Evolutionary conservation across 345 rosid species (phyloP), one percentile per base, ranked within the genome.

Genomic region (Clarkia xantiana): DNA sequence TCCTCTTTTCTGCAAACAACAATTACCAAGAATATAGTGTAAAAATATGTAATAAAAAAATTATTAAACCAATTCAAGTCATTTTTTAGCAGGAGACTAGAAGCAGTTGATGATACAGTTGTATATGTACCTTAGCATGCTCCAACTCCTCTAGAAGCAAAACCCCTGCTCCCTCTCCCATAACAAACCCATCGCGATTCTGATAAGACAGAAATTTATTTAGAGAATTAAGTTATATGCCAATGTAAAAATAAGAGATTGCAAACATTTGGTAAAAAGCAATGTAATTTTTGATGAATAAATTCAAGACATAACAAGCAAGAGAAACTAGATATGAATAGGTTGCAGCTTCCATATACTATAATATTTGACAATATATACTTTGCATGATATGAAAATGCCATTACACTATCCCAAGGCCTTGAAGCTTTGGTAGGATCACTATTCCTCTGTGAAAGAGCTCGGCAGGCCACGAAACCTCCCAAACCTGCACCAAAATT

Each of bases 81-180:
- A n/a, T n/a, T n/a, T n/a, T n/a, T n/a, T n/a, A n/a, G n/a, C n/a
- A n/a, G n/a, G n/a, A n/a, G n/a, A n/a, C n/a, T n/a, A n/a, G n/a
- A n/a, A n/a, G n/a, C n/a, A 22, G 25, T 2, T 2, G 16, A 8
- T 11, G 41, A n/a, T n/a, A n/a, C n/a, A 14, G 40, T 12, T n/a
- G 40, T 23, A 14, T 23, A 40, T 5, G 10, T 51, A 78, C 84
- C 76, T 78, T 72, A 34, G 80, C 80, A 69, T 78, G 80, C 53
- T 74, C 77, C 43, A 74, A 48, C 55, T 77, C 84, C 61, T 77
- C 84, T 47, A 77, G 54, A 53, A 78, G 76, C 55, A 78, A 59
- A 65, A 78, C 78, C 9, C 84, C 84, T 18, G 77, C 78, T 64
- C 84, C 80, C 67, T 78, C 80, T 19, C 84, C 80, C 73, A 78